Evolutionary conservation across 192 early-diverging fungal species (phyloP), one percentile per base, ranked within the genome.

Genomic region (Coemansia sp.): DNA sequence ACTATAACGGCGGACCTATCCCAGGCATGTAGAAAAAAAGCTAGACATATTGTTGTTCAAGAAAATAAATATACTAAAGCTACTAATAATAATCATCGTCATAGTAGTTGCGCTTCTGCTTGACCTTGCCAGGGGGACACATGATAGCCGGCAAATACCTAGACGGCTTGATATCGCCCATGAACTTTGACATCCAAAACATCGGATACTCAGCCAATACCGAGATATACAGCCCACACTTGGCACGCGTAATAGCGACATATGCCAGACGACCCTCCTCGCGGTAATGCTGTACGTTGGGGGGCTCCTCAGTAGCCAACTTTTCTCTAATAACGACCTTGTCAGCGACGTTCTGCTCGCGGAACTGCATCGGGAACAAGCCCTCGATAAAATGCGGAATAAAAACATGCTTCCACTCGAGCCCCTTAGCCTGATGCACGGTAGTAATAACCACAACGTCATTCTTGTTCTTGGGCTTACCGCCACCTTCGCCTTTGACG

Each of bases 371-470:
- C 1, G 82, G 82, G 23, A 78, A 78, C 38, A 84, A n/a, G 42
- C 58, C 28, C 32, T 84, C 82, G 62, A 60, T 78, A 30, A 84
- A 84, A n/a, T 84, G 73, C 32, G 76, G 76, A 9, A 84, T 21
- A 67, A 78, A 84, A 6, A 78, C 76, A 37, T 78, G 76, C 67
- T 73, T 62, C 82, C 76, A 78, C 66, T 78, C 76, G 39, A 84
- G 66, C 0, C 73, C 76, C 65, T 84, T 84, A 6, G 76, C 76
- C 64, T 84, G 82, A 40, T 84, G 82, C 67, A 84, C 74, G 0
- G 76, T 84, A 30, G 67, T 71, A 3, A 84, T 78, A 0, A 84
- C 68, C 6, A 78, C 76, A 2, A 70, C 68, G 35, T 67, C 63
- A 11, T 60, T 35, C 32, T 66, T 64, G 1, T 44, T 32, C 55